Base-by-base conservation (phyloP, 2,329 filamentous ascomycete genomes). In the Didymella pinodella region DNA sequence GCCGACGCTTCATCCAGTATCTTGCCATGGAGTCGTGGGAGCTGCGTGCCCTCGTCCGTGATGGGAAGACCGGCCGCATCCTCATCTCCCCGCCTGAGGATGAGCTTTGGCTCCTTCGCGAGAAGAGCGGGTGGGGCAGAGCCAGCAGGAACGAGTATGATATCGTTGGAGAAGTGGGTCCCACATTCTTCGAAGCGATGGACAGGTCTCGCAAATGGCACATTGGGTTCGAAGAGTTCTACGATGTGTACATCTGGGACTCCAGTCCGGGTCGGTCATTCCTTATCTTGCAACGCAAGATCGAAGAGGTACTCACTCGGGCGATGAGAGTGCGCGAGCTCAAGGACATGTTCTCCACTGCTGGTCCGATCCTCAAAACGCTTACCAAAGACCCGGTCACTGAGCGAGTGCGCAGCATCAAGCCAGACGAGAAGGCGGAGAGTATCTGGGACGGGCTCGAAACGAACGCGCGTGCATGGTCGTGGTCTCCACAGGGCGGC, bases 161-260 rank as follows among this genome's bases (percentile, higher is more conserved):
- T 4, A 57, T 75, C n/a, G 45, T 75, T 20, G 69, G 65, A 26
- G 63, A 74, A 52, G 69, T 81, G 32, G 76, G 75, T 0, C 68
- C 73, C 1, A 58, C 68, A 5, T 79, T 80, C 55, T 80, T 79
- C 46, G 77, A 79, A 32, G 65, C 74, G n/a, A 76, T 80, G 69
- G 77, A 79, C 20, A 65, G 64, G 14, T 54, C 63, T 8, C 65
- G 77, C 26, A 65, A 75, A 20, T 81, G 76, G 73, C 72, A 72
- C 32, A 75, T 81, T 52, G 71, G 74, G 3, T 81, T 81, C 60
- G 72, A 77, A 11, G 77, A 81, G 40, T 79, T 79, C 54, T 81
- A 78, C 48, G 78, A 80, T 65, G 67, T 81, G 22, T 78, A 78
- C 46, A 66, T 82, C 8, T 80, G 78, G 79, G 78, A 79, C 55